These are phyloP conservation scores for Colletotrichum cordylinicola DNA, from an alignment of 2,329 filamentous ascomycete genomes.

Conservation along the genomic window DNA sequence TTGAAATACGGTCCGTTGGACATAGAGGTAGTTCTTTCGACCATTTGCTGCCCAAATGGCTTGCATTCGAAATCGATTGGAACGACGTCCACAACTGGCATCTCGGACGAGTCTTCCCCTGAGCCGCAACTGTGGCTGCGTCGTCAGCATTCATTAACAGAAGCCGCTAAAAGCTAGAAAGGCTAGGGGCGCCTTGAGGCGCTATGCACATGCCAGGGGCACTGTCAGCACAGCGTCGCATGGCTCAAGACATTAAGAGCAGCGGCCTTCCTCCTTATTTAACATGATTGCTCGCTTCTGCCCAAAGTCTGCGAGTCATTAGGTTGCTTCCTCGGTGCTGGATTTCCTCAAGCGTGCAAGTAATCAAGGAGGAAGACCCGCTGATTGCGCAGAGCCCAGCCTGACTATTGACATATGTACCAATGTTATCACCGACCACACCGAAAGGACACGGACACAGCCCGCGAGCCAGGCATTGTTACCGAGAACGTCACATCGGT, in stretches of 20 bases:
- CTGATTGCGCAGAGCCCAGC: not conserved
- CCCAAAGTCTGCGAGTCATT: not conserved
- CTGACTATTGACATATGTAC: not conserved
- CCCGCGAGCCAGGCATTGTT: not conserved
- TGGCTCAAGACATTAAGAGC: not conserved
- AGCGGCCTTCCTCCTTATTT: not conserved
- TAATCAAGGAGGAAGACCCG: not conserved
- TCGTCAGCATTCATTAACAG: not conserved
- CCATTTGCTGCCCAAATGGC: not conserved
- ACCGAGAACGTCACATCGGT: not conserved
- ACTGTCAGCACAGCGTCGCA: not conserved
- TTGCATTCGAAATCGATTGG: not conserved
- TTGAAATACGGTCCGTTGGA: not conserved
- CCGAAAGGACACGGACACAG: not conserved
- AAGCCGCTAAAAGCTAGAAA: not conserved
- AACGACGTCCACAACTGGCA: not conserved
- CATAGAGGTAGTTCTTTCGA: not conserved
- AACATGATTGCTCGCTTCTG: not conserved
- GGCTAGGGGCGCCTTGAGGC: not conserved
- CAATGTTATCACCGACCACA: not conserved
- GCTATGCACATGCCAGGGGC: not conserved
- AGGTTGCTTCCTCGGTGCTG: not conserved
- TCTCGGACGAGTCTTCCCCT: not conserved
- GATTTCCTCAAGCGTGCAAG: not conserved
- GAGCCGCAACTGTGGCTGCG: not conserved